Evolutionary conservation across 2,329 filamentous ascomycete genomes (phyloP), one percentile per base, ranked within the genome.

Genomic region (Onygenales sp.): DNA sequence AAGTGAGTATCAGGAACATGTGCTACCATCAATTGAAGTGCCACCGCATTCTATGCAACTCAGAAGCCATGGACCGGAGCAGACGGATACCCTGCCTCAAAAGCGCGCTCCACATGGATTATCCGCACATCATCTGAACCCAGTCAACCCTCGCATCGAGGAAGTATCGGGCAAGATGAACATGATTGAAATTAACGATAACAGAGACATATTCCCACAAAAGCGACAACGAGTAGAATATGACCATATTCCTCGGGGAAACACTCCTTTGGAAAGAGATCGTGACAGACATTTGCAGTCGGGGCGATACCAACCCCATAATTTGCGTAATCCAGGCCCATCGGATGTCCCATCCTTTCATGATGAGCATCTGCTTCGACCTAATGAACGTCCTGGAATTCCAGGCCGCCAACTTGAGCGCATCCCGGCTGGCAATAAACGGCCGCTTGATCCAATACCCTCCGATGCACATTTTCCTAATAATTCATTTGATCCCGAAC

Each of bases 1-100:
- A 48, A 40, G 47, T 56, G 43, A 61, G 58, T 49, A 56, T 57
- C 39, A 65, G 64, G 60, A 63, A 37, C 39, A 57, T 44, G 62
- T 63, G 46, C 55, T 70, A 11, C 69, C 67, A 13, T 71, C 69
- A 36, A 70, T 72, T 57, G 69, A 72, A 54, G 50, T 34, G 40
- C 47, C 49, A 8, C 59, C 62, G 40, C 53, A 59, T 49, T 51
- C 61, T 39, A 31, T 51, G 49, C 60, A 65, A 42, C 59, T 52
- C 53, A 63, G 61, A 54, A 57, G 56, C 11, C 54, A 58, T 50
- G 62, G 62, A 43, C 54, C 52, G 55, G 57, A 57, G 45, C 57
- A 61, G 34, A 57, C 67, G 51, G 63, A 65, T 27, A 54, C 60
- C n/a, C 53, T 67, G 56, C 52, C 64, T 33, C 43, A 44, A 17